A percentile compares a stretch with the other conserved stretches of the same genome.
Evolutionary conservation across 225 moss, liverwort and hornwort species (phyloP).

Genomic region (Sphagnum contortum): DNA sequence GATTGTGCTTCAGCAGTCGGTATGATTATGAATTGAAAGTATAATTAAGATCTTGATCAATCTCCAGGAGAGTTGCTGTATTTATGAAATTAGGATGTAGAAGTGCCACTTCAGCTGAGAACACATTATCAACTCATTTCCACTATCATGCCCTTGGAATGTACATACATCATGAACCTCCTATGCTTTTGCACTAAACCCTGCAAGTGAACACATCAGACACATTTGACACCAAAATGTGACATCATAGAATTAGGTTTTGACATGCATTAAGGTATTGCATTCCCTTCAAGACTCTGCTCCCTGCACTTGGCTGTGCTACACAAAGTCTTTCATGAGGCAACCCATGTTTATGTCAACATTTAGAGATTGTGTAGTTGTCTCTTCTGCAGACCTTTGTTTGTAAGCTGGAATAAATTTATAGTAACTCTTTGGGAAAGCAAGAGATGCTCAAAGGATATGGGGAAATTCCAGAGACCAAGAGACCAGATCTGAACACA

Average conservation of each 20-base stretch:
- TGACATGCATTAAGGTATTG: neutral
- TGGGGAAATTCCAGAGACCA: neutral
- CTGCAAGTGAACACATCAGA: constrained; percentile 13
- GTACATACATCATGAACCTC: constrained; percentile 84
- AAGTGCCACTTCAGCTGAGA: too few species aligned
- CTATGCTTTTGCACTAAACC: constrained; percentile 53
- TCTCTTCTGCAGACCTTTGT: neutral
- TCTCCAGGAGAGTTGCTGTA: too few species aligned
- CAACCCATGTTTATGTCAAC: neutral
- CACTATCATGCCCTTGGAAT: constrained; percentile 78
- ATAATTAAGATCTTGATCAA: too few species aligned
- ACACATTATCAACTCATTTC: constrained; percentile 35
- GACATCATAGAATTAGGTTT: too few species aligned
- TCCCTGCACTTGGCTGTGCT: too few species aligned
- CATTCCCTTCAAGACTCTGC: neutral
- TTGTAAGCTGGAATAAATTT: neutral
- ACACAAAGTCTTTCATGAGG: neutral
- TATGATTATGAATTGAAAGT: too few species aligned
- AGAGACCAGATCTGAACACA: too few species aligned
- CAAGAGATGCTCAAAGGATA: neutral
- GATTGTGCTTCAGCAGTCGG: too few species aligned
- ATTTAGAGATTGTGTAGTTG: neutral
- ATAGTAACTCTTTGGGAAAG: neutral
- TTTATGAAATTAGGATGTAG: too few species aligned
- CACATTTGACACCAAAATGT: too few species aligned